Percentiles rank a stretch among this genome's conserved stretches.
These are phyloP conservation scores for Arabis alpina DNA, from an alignment of 345 rosid genomes.

Conservation along the genomic window DNA sequence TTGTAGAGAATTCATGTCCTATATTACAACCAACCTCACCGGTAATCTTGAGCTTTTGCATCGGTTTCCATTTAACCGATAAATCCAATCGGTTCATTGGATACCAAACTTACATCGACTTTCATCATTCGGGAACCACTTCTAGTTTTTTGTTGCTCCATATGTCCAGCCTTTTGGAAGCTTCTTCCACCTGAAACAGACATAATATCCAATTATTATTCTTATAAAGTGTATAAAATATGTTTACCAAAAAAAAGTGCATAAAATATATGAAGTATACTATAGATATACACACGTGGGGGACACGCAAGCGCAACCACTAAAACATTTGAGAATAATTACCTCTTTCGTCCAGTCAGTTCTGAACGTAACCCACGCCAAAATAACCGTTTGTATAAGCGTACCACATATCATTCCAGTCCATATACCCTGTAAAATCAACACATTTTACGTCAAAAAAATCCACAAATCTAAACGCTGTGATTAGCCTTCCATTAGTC, in stretches of 20 bases:
- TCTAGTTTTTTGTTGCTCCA: slow-evolving; percentile 41
- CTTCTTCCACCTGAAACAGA: slow-evolving; percentile 45
- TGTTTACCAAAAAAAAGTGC: background rate
- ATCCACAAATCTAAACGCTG: background rate
- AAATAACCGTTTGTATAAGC: slow-evolving; percentile 58
- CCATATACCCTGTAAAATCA: slow-evolving; percentile 68
- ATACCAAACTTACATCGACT: background rate
- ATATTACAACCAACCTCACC: no score
- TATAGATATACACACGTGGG: background rate
- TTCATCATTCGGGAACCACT: slow-evolving; percentile 25
- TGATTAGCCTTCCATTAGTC: background rate
- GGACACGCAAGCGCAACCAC: background rate
- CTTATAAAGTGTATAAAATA: background rate
- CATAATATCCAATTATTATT: background rate
- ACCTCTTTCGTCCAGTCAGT: slow-evolving; percentile 76
- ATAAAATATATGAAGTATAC: background rate
- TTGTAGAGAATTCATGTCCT: no score
- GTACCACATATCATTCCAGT: slow-evolving; percentile 75
- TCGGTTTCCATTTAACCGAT: slow-evolving; percentile 1
- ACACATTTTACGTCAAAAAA: background rate
- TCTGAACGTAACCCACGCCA: slow-evolving; percentile 62
- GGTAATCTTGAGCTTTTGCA: background rate
- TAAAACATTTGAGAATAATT: background rate
- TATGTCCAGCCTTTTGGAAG: slow-evolving; percentile 40
- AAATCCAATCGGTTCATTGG: background rate